These are phyloP conservation scores for Globisporangium spinosum DNA, from an alignment of 352 stramenopile genomes.

Conservation along the genomic window DNA sequence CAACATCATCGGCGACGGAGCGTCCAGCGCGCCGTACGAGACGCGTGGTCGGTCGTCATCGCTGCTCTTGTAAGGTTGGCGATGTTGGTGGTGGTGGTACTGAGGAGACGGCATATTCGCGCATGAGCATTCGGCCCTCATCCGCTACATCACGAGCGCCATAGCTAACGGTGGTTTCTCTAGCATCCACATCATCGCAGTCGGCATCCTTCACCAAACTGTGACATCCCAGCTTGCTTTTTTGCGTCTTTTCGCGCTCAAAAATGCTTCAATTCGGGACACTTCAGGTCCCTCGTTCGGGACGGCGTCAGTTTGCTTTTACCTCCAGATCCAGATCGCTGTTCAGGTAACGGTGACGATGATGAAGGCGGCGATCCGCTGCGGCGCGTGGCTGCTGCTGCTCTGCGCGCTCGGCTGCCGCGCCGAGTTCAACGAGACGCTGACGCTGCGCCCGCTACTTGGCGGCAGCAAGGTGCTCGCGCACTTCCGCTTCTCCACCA, in stretches of 20 bases:
- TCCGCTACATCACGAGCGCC: neutral
- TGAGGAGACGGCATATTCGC: neutral
- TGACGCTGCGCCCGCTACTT: conserved; percentile 51
- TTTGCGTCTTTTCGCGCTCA: neutral
- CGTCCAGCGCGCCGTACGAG: neutral
- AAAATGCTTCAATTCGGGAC: neutral
- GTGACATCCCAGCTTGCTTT: neutral
- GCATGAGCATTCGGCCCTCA: too few relatives aligned
- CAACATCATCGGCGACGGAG: neutral
- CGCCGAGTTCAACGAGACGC: conserved; percentile 42
- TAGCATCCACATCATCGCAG: neutral
- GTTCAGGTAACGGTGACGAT: neutral
- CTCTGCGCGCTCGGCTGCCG: conserved; percentile 1
- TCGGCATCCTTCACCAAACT: neutral
- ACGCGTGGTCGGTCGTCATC: neutral
- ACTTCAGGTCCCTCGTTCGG: neutral
- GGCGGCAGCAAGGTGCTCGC: conserved; percentile 44
- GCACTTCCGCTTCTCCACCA: conserved; percentile 50
- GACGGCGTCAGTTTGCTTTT: neutral
- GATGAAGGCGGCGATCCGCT: conserved; percentile 4
- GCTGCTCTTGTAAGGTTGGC: neutral
- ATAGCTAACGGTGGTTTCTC: neutral
- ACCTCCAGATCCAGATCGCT: neutral
- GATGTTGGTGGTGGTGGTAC: neutral
- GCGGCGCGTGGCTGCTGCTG: conserved; percentile 18